These are phyloP conservation scores for Paraphaeosphaeria minitans DNA, from an alignment of 2,329 filamentous ascomycete species.

Conservation along the genomic window DNA sequence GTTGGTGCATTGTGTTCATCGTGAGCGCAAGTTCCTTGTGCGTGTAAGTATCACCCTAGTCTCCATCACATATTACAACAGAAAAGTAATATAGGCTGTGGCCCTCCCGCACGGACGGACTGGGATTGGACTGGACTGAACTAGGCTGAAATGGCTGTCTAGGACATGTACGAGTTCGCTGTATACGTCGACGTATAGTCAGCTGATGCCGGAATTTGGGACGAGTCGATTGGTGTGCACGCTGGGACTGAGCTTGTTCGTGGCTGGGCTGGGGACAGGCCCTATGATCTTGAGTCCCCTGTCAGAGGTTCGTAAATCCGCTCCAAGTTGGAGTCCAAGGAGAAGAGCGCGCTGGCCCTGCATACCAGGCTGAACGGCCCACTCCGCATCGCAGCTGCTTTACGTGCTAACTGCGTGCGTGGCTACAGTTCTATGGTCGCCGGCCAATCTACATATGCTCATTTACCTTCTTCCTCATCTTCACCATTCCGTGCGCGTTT, in stretches of 20 bases:
- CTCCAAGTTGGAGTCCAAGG: background rate
- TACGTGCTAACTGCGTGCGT: constrained; percentile 8
- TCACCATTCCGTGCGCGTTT: constrained; percentile 80
- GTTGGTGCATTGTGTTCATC: constrained; percentile 80
- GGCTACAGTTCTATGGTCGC: constrained; percentile 73
- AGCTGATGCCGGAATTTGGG: constrained; percentile 76
- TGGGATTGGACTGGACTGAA: background rate
- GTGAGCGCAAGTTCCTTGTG: constrained; percentile 76
- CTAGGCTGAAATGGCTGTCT: constrained; percentile 14
- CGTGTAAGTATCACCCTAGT: constrained; percentile 67
- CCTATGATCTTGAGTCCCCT: constrained; percentile 63
- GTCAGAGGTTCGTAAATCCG: constrained; percentile 49
- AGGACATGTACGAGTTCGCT: constrained; percentile 87
- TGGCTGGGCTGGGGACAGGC: constrained; percentile 70
- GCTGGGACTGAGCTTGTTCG: constrained; percentile 80
- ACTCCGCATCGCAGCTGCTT: background rate
- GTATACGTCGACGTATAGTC: constrained; percentile 81
- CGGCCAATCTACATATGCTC: constrained; percentile 79
- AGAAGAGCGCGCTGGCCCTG: constrained; percentile 5
- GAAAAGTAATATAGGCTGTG: constrained; percentile 12
- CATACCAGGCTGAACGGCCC: constrained; percentile 1
- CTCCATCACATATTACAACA: constrained; percentile 8
- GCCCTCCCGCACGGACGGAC: background rate
- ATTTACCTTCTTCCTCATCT: constrained; percentile 76
- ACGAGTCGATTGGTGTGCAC: constrained; percentile 74